Evolutionary conservation across 768 basidiomycete species (phyloP).

Genomic region (Arthromyces matolae): DNA sequence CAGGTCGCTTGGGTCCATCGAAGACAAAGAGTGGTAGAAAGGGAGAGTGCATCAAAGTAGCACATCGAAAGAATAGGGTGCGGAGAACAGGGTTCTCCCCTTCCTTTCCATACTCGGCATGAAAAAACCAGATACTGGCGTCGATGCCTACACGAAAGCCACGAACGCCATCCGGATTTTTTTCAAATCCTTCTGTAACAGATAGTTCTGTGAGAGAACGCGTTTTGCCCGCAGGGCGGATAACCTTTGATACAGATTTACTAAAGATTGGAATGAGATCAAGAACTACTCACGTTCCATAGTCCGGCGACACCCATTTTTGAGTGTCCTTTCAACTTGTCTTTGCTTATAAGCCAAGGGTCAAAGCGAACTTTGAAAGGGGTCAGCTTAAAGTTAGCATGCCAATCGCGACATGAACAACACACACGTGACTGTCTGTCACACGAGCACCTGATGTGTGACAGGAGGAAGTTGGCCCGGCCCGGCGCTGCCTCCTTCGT

Average conservation of each 20-base stretch:
- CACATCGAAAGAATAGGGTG: conserved; percentile 82
- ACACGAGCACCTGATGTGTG: conserved; percentile 2
- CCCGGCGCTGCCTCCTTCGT: not conserved
- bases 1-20: conserved; percentile 83
- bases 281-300: conserved; percentile 37
- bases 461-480: not conserved
- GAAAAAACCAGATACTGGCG: conserved; percentile 83
- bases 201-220: conserved; percentile 78
- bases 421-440: not conserved
- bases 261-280: not conserved
- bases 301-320: conserved; percentile 37
- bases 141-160: conserved; percentile 87
- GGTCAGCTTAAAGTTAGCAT: not conserved
- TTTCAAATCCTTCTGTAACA: conserved; percentile 69
- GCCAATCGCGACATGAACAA: not conserved
- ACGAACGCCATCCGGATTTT: conserved; percentile 58
- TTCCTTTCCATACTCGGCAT: conserved; percentile 67
- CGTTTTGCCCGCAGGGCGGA: conserved; percentile 65
- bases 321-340: too few relatives aligned
- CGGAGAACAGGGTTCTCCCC: conserved; percentile 87
- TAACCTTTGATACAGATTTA: conserved; percentile 38
- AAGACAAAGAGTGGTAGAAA: conserved; percentile 90
- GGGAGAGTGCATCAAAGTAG: conserved; percentile 70
- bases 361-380: not conserved
- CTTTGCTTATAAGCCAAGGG: not conserved